Evolutionary conservation across 805 yeast species (phyloP).

Genomic region (Candida qinlingensis): DNA sequence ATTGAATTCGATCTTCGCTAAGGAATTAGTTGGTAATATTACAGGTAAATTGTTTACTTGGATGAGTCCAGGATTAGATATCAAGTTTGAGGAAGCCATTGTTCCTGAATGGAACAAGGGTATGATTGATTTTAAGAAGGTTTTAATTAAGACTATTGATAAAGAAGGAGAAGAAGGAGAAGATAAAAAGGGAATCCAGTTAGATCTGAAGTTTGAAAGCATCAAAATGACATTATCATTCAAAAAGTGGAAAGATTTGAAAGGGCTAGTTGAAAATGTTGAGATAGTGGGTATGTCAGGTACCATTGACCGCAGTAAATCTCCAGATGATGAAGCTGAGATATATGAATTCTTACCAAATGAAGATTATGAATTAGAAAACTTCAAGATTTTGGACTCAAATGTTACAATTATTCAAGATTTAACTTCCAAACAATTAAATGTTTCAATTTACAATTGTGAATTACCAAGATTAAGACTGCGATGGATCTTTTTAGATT

Average conservation of each 20-base stretch:
- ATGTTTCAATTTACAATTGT: conserved; percentile 58
- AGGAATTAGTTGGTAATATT: conserved; percentile 76
- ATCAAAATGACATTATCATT: conserved; percentile 76
- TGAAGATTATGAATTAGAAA: conserved; percentile 34
- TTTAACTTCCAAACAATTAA: conserved; percentile 20
- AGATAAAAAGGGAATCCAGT: conserved; percentile 72
- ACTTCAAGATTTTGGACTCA: conserved; percentile 47
- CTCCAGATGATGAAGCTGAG: conserved; percentile 17
- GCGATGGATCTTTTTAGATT: conserved; percentile 54
- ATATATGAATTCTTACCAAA: conserved; percentile 28
- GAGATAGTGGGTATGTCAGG: conserved; percentile 84
- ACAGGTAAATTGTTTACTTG: conserved; percentile 74
- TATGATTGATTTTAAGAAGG: conserved; percentile 72
- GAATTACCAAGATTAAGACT: conserved; percentile 58
- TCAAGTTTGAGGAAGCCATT: conserved; percentile 82
- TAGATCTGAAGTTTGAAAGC: conserved; percentile 75
- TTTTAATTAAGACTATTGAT: conserved; percentile 55
- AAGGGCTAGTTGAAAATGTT: conserved; percentile 75
- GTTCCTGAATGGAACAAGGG: conserved; percentile 93
- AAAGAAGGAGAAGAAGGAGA: conserved; percentile 26
- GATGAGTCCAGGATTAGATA: conserved; percentile 66
- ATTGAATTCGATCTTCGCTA: conserved; percentile 78
- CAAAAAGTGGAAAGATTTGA: conserved; percentile 80
- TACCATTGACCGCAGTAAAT: conserved; percentile 57
- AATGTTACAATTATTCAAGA: conserved; percentile 32